These are phyloP conservation scores for Gnomoniopsis smithogilvyi DNA, from an alignment of 2,329 filamentous ascomycete genomes.

Conservation along the genomic window DNA sequence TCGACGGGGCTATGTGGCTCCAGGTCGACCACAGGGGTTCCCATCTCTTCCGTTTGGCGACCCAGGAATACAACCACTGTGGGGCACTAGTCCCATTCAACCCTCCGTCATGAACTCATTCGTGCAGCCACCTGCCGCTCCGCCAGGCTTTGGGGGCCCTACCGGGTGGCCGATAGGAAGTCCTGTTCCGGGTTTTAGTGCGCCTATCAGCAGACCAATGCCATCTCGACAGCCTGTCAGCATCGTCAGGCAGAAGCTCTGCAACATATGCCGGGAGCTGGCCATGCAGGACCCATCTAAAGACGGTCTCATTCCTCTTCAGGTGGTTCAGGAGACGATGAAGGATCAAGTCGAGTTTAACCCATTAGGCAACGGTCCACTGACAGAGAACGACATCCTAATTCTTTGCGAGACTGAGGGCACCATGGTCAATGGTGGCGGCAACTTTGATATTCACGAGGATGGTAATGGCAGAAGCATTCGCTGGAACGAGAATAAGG, in stretches of 20 bases:
- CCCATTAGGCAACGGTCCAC: constrained; percentile 30
- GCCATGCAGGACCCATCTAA: constrained; percentile 33
- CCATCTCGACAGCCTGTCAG: constrained; percentile 57
- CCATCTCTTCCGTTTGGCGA: constrained; percentile 29
- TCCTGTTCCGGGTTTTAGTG: constrained; percentile 27
- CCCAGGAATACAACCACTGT: constrained; percentile 14
- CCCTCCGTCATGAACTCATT: constrained; percentile 22
- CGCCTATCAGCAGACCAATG: constrained; percentile 23
- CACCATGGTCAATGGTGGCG: constrained; percentile 80
- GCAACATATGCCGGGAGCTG: constrained; percentile 70
- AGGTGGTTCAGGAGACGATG: constrained; percentile 41
- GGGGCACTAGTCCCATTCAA: constrained; percentile 23
- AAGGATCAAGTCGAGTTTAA: constrained; percentile 62
- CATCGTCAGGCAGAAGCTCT: constrained; percentile 71
- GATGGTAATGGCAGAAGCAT: constrained; percentile 45
- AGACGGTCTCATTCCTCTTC: constrained; percentile 68
- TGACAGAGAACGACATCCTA: constrained; percentile 67
- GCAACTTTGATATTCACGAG: constrained; percentile 71
- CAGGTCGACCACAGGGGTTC: constrained; percentile 45
- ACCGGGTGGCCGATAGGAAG: constrained; percentile 30
- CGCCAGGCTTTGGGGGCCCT: constrained; percentile 42
- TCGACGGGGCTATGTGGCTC: constrained; percentile 46
- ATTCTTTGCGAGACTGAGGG: constrained; percentile 90
- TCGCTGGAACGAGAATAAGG: constrained; percentile 43
- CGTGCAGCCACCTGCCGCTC: constrained; percentile 33